Conservation (phyloP, 148 eudicot genomes). For the Dianthus caryophyllus region DNA sequence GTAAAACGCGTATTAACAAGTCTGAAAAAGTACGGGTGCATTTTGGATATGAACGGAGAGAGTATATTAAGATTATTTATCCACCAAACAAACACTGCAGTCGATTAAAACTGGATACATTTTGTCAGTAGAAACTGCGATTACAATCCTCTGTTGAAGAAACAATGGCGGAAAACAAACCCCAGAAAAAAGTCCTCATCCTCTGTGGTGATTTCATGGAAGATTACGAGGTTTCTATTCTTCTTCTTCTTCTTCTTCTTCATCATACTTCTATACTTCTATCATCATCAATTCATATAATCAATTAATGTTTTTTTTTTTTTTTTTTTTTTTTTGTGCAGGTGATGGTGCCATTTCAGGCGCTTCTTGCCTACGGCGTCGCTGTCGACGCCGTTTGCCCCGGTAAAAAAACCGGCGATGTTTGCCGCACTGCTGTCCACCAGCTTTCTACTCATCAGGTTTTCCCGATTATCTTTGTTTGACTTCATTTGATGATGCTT, state of each 20-base stretch:
- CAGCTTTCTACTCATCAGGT: conserved; percentile 63
- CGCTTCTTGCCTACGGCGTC: conserved; percentile 75
- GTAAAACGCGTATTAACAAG: no score
- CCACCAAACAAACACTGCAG: no score
- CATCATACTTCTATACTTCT: background rate
- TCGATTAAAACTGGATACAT: no score
- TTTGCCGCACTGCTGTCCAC: conserved; percentile 87
- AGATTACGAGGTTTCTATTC: conserved; percentile 58
- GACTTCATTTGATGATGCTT: background rate
- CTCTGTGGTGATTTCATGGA: conserved; percentile 91
- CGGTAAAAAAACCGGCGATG: conserved; percentile 81
- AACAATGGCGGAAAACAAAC: conserved; percentile 22
- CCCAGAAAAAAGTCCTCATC: conserved; percentile 54
- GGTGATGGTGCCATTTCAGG: conserved; percentile 99
- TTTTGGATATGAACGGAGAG: no score
- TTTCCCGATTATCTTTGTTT: background rate
- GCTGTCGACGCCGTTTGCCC: conserved; percentile 94
- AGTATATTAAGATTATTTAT: no score
- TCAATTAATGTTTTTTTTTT: no score
- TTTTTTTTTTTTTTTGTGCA: conserved; percentile 8
- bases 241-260: no score
- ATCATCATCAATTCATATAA: no score
- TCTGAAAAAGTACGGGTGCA: no score
- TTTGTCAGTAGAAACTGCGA: no score
- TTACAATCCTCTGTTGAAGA: no score